phyloP scores from a whole-genome alignment of 163 green algal genomes.

The Volvox carteri region DNA sequence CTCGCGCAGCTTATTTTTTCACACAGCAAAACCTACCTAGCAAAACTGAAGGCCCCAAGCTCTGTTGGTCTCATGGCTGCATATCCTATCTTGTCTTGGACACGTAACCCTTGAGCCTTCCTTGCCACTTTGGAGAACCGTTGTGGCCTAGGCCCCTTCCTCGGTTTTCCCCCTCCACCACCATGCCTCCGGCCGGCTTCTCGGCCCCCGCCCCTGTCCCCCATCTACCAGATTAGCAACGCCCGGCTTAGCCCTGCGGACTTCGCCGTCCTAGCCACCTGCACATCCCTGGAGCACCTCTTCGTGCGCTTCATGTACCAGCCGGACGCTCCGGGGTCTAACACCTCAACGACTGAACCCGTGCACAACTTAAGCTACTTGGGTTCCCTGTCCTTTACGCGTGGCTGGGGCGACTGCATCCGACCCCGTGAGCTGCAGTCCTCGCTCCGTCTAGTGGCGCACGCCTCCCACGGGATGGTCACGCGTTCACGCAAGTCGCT shows the following conservation, averaged over 20 bases:
- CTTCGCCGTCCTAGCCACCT: constrained; percentile 12
- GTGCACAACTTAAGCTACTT: not conserved
- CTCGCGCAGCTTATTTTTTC: no score
- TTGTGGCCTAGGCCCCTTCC: no score
- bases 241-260: constrained; percentile 21
- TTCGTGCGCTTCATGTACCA: constrained; percentile 43
- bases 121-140: no score
- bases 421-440: not conserved
- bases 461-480: constrained; percentile 6
- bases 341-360: not conserved
- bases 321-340: not conserved
- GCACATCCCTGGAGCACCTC: constrained; percentile 47
- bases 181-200: no score
- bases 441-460: not conserved
- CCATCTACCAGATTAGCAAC: constrained; percentile 30
- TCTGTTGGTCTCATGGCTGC: no score
- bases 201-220: not conserved
- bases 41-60: no score
- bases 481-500: constrained; percentile 28
- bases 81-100: no score
- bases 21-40: no score
- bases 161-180: no score
- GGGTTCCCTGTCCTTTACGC: not conserved
- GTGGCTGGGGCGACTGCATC: not conserved
- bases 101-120: no score